Evolutionary conservation across 2,329 filamentous ascomycete genomes (phyloP).

Genomic region (Diaporthe helianthi): DNA sequence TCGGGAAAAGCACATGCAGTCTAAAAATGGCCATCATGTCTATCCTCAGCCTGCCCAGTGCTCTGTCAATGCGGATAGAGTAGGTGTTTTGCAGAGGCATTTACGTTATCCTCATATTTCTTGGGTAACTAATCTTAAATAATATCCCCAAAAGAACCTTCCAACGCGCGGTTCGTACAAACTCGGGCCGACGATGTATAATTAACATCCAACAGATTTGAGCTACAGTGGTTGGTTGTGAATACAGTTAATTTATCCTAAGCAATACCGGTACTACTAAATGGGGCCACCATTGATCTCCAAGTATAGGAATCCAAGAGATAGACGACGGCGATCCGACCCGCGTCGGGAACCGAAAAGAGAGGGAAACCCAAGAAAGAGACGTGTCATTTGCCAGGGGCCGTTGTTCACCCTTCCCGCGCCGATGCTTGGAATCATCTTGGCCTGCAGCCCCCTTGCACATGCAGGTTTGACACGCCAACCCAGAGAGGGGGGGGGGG

Average conservation of each 20-base stretch:
- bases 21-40: background rate
- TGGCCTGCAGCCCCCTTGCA: constrained; percentile 6
- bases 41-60: background rate
- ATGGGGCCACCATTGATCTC: background rate
- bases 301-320: constrained; percentile 5
- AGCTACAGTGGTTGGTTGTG: background rate
- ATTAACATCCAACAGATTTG: background rate
- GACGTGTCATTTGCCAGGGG: constrained; percentile 10
- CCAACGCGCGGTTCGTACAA: too few species aligned
- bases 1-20: too few species aligned
- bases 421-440: constrained; percentile 18
- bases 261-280: too few species aligned
- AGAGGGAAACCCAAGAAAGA: background rate
- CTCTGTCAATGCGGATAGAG: background rate
- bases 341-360: background rate
- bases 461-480: background rate
- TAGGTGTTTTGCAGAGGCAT: too few species aligned
- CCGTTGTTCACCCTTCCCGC: constrained; percentile 1
- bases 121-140: too few species aligned
- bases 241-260: background rate
- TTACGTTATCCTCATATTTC: background rate
- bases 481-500: too few species aligned
- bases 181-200: background rate
- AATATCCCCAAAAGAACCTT: background rate
- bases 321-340: constrained; percentile 11